These are phyloP conservation scores for Trichoderma harzianum DNA, from an alignment of 2,329 filamentous ascomycete genomes.

Conservation along the genomic window DNA sequence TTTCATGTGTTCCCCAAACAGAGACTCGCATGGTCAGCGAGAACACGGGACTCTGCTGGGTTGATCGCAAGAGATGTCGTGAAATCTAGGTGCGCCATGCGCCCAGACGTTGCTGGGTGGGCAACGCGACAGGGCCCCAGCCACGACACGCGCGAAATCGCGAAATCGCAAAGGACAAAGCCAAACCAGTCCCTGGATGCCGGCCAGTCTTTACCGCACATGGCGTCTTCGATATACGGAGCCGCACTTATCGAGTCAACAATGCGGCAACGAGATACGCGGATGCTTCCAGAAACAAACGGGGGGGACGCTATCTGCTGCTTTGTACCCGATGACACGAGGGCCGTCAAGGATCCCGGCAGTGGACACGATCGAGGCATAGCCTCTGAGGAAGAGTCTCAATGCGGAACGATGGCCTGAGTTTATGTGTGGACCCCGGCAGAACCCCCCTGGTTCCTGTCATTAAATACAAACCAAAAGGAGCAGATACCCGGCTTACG, in stretches of 20 bases:
- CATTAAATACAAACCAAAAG: background rate
- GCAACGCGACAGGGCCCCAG: background rate
- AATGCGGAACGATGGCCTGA: background rate
- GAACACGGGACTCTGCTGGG: background rate
- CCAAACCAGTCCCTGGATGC: background rate
- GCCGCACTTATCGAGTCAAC: background rate
- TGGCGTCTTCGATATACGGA: background rate
- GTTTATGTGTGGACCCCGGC: background rate
- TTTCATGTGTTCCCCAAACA: background rate
- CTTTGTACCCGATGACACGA: background rate
- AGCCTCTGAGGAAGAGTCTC: background rate
- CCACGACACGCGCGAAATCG: background rate
- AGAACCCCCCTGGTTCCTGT: background rate
- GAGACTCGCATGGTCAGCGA: background rate
- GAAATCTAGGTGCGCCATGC: background rate
- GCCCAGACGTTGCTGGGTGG: background rate
- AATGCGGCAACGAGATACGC: background rate
- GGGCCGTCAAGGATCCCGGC: background rate
- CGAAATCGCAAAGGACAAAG: background rate
- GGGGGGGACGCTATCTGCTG: background rate
- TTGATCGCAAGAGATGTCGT: background rate
- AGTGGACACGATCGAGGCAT: background rate
- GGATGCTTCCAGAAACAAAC: background rate
- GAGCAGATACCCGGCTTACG: background rate
- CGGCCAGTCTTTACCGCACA: background rate